A percentile compares a stretch with the other conserved stretches of the same genome.
Conservation (phyloP, 768 basidiomycete species). For the Mycena pura region DNA sequence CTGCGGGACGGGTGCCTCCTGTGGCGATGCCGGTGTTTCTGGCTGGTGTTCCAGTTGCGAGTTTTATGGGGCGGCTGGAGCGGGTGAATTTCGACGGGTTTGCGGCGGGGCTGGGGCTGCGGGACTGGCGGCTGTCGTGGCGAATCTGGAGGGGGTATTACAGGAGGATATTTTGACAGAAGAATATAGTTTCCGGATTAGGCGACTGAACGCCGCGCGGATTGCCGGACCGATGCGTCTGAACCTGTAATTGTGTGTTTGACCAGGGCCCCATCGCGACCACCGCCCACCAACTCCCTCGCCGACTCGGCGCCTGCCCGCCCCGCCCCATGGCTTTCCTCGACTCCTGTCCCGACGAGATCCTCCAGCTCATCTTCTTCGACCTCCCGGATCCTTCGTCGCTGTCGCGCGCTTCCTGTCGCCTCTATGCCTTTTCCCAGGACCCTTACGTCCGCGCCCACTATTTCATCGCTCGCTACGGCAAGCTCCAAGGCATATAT, state of each 20-base stretch:
- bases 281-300: no score
- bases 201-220: no score
- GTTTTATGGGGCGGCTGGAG: slow-evolving; percentile 72
- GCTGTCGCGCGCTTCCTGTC: slow-evolving; percentile 63
- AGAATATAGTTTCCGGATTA: no score
- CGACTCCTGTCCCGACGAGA: slow-evolving; percentile 49
- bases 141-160: slow-evolving; percentile 64
- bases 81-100: slow-evolving; percentile 76
- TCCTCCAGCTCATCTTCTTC: slow-evolving; percentile 76
- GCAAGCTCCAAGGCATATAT: slow-evolving; percentile 72
- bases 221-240: no score
- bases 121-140: slow-evolving; percentile 83
- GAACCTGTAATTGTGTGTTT: no score
- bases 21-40: slow-evolving; percentile 76
- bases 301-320: no score
- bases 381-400: slow-evolving; percentile 70
- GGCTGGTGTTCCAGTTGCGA: slow-evolving; percentile 71
- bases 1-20: slow-evolving; percentile 57
- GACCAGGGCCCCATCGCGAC: no score
- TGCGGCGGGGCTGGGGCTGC: slow-evolving; percentile 62
- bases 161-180: slow-evolving; percentile 18
- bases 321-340: not conserved
- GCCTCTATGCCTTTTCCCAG: slow-evolving; percentile 66
- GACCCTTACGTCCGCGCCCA: slow-evolving; percentile 79
- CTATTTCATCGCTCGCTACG: slow-evolving; percentile 80